Evolutionary conservation across 164 flowering plant genomes (phyloP), one percentile per base, ranked within the genome.

Genomic region (Dillenia turbinata): DNA sequence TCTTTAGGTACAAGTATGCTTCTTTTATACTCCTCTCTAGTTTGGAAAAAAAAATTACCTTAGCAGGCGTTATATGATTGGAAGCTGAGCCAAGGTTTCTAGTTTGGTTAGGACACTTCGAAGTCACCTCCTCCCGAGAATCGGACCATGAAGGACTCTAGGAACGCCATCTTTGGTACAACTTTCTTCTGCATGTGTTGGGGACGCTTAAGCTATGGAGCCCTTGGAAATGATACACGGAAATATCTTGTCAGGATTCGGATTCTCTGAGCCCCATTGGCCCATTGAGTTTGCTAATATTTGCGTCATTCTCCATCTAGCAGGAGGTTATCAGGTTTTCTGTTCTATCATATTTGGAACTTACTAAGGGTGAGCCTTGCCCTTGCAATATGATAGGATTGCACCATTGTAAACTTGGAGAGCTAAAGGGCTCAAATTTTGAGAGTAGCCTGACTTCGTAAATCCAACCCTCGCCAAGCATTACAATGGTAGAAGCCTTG

Each of bases 291-390:
- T 85, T 46, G 84, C 86, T 9, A 86, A 86, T 66, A 86, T 80
- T 16, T 84, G 85, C 64, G 63, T 86, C 4, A 70, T 77, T 52
- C 66, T 83, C 59, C 91, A 86, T 67, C 78, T 86, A 0, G 70
- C 81, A 17, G 90, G 93, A 56, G 90, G 83, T 15, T 87, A 87
- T 75, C 93, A 87, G 88, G 93, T 87, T 71, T 48, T n/a, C 54
- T 12, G 10, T 57, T 26, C 50, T 51, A 44, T 33, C 11, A 1
- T 2, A 6, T n/a, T 10, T 56, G 59, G 4, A 9, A 22, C 12
- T 3, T 52, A 50, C 16, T 2, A 50, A 26, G 33, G 26, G 26
- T 24, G 26, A 26, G 33, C 33, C 33, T 26, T 26, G 33, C 33
- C 33, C 5, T 26, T 26, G 33, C 5, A 26, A 26, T 26, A 26